These are phyloP conservation scores for Globisporangium parvum DNA, from an alignment of 352 stramenopile species.

Conservation along the genomic window DNA sequence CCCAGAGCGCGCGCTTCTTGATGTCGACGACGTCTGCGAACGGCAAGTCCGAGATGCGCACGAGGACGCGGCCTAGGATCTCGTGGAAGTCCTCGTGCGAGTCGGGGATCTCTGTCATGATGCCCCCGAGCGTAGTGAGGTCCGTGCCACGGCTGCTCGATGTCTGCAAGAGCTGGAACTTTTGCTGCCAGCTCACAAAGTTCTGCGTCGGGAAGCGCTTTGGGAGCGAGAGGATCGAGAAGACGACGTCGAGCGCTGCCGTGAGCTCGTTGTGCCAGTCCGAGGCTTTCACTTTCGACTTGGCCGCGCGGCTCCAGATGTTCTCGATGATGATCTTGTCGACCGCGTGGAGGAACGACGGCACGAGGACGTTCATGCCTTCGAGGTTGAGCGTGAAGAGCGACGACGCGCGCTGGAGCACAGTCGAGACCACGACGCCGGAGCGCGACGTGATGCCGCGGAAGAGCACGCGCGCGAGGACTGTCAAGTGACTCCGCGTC, in stretches of 20 bases:
- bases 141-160: background rate
- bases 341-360: constrained; percentile 73
- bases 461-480: constrained; percentile 64
- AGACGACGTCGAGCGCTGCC: constrained; percentile 67
- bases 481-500: constrained; percentile 55
- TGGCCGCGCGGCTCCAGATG: constrained; percentile 65
- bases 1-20: constrained; percentile 78
- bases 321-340: constrained; percentile 81
- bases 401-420: constrained; percentile 64
- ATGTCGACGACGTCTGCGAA: constrained; percentile 74
- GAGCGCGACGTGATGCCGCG: constrained; percentile 70
- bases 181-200: constrained; percentile 77
- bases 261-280: constrained; percentile 82
- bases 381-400: constrained; percentile 79
- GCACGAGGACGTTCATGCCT: constrained; percentile 73
- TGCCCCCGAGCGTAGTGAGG: constrained; percentile 27
- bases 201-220: constrained; percentile 70
- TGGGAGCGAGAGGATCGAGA: constrained; percentile 63
- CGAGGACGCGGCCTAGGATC: constrained; percentile 66
- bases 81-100: constrained; percentile 60
- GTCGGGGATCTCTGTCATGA: constrained; percentile 69
- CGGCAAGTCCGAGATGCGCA: constrained; percentile 66
- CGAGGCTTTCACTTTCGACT: constrained; percentile 60
- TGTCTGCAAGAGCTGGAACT: constrained; percentile 26
- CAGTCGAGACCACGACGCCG: constrained; percentile 71